Evolutionary conservation across 345 rosid genomes (phyloP).

Genomic region (Corchorus olitorius): DNA sequence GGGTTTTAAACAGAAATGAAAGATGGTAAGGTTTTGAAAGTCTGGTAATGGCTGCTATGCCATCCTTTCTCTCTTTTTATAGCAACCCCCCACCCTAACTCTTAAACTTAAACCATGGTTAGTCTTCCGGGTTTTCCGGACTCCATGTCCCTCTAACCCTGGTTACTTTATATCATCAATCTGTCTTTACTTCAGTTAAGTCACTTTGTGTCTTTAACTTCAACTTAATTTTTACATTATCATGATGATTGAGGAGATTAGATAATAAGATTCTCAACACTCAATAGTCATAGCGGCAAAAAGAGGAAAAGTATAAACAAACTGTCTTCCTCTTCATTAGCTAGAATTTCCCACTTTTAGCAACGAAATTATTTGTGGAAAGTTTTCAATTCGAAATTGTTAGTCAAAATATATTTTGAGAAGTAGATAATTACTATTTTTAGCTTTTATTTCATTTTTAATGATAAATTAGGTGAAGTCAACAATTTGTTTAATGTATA

Average conservation of each 20-base stretch:
- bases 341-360: not conserved
- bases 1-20: not conserved
- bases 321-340: not conserved
- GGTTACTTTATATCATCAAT: slow-evolving; percentile 72
- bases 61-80: slow-evolving; percentile 16
- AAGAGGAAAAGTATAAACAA: not conserved
- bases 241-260: not conserved
- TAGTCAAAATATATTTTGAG: not conserved
- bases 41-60: slow-evolving; percentile 19
- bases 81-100: slow-evolving; percentile 21
- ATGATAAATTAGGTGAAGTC: no score
- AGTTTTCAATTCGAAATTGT: not conserved
- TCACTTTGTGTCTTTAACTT: not conserved
- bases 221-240: slow-evolving; percentile 3
- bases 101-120: slow-evolving; percentile 53
- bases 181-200: not conserved
- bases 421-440: not conserved
- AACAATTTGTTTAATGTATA: no score
- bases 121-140: slow-evolving; percentile 38
- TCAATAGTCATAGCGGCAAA: not conserved
- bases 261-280: not conserved
- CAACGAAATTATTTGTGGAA: not conserved
- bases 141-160: slow-evolving; percentile 33
- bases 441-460: no score
- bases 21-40: slow-evolving; percentile 1